A percentile compares a stretch with the other conserved stretches of the same genome.
phyloP scores from a whole-genome alignment of 345 rosid species.

The Populus nigra region DNA sequence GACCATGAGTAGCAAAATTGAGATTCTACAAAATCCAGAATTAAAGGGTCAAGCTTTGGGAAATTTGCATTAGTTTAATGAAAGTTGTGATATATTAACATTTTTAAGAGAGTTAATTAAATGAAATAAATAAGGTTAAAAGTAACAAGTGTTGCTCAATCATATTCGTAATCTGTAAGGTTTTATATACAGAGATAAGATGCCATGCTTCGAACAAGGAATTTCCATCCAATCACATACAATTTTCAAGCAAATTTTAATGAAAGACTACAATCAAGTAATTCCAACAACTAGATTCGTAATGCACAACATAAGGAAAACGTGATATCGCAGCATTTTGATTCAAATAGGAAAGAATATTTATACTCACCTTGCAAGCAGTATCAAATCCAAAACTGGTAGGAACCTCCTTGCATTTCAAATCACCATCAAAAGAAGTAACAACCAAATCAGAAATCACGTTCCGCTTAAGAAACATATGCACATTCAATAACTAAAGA shows the following conservation, averaged over 20 bases:
- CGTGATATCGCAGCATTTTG: background rate
- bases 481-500: background rate
- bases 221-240: background rate
- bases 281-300: background rate
- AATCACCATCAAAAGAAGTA: conserved; percentile 64
- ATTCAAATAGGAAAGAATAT: background rate
- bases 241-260: background rate
- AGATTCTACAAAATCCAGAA: background rate
- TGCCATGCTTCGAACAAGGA: background rate
- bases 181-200: background rate
- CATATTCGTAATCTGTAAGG: background rate
- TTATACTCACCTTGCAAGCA: conserved; percentile 87
- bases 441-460: background rate
- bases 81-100: background rate
- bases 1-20: background rate
- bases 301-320: background rate
- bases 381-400: conserved; percentile 97
- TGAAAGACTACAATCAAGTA: background rate
- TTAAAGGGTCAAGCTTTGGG: background rate
- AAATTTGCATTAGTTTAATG: background rate
- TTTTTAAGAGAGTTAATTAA: background rate
- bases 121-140: background rate
- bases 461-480: background rate
- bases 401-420: conserved; percentile 97
- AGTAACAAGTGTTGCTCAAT: background rate